Evolutionary conservation across 2,329 filamentous ascomycete species (phyloP).

Genomic region (Gaeumannomyces sp.): DNA sequence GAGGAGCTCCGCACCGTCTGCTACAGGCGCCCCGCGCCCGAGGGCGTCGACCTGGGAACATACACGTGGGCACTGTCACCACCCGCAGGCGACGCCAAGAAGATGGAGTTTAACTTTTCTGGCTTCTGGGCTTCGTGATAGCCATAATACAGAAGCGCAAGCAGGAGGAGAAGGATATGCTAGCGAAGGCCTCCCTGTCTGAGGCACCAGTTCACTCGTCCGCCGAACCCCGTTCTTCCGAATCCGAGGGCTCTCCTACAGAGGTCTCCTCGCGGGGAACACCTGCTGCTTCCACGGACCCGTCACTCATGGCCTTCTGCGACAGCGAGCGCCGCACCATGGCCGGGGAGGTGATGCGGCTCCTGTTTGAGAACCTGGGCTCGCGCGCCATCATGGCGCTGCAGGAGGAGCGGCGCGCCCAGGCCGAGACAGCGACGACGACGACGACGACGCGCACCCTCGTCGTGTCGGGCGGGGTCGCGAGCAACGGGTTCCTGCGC

Average conservation of each 20-base stretch:
- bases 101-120: constrained; percentile 67
- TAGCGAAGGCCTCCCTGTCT: too few relatives aligned
- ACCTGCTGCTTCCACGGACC: too few relatives aligned
- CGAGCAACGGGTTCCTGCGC: constrained; percentile 73
- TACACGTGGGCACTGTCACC: constrained; percentile 60
- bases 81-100: constrained; percentile 53
- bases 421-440: constrained; percentile 13
- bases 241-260: too few relatives aligned
- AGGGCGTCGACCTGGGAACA: constrained; percentile 1
- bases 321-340: constrained; percentile 60
- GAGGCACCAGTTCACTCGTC: too few relatives aligned
- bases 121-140: constrained; percentile 55
- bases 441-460: constrained; percentile 48
- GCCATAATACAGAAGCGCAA: constrained; percentile 31
- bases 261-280: too few relatives aligned
- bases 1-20: neutral
- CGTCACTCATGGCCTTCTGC: constrained; percentile 12
- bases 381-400: constrained; percentile 67
- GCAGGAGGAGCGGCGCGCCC: constrained; percentile 19
- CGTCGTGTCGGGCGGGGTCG: constrained; percentile 86
- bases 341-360: constrained; percentile 67
- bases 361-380: constrained; percentile 82
- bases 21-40: neutral
- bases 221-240: too few relatives aligned
- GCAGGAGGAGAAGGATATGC: constrained; percentile 20